phyloP scores from a whole-genome alignment of 1,139 yeast genomes.

The Suhomyces wounanorum region DNA sequence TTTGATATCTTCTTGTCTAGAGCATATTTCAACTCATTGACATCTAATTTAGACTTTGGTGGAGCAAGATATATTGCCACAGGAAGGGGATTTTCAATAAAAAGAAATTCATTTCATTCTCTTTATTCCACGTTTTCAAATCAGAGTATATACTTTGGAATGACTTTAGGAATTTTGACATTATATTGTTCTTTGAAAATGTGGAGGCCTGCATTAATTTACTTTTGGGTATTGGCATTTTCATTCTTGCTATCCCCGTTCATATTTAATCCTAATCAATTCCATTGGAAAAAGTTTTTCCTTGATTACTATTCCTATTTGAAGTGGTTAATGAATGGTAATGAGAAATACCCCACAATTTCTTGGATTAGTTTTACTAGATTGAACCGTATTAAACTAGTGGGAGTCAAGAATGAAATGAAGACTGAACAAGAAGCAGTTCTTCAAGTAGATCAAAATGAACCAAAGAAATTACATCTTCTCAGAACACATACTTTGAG shows the following conservation, averaged over 20 bases:
- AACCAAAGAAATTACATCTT: constrained; percentile 42
- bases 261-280: constrained; percentile 85
- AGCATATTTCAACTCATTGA: constrained; percentile 71
- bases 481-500: constrained; percentile 34
- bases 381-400: constrained; percentile 40
- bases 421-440: constrained; percentile 25
- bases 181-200: constrained; percentile 65
- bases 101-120: constrained; percentile 58
- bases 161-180: constrained; percentile 55
- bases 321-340: constrained; percentile 72
- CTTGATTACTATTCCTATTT: constrained; percentile 68
- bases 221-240: constrained; percentile 81
- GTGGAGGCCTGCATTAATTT: constrained; percentile 75
- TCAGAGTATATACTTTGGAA: constrained; percentile 67
- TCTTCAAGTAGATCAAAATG: constrained; percentile 31
- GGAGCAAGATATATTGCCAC: constrained; percentile 85
- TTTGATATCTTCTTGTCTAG: constrained; percentile 90
- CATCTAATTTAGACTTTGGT: constrained; percentile 71
- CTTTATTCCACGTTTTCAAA: constrained; percentile 67
- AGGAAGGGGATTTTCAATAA: constrained; percentile 83
- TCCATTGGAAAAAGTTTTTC: constrained; percentile 66
- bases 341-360: constrained; percentile 44
- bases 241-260: constrained; percentile 79
- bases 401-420: constrained; percentile 40
- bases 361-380: constrained; percentile 56